Percentiles rank a stretch among this genome's conserved stretches.
Evolutionary conservation across 1,284 basidiomycete species (phyloP).

Genomic region (Blastosporella zonata): DNA sequence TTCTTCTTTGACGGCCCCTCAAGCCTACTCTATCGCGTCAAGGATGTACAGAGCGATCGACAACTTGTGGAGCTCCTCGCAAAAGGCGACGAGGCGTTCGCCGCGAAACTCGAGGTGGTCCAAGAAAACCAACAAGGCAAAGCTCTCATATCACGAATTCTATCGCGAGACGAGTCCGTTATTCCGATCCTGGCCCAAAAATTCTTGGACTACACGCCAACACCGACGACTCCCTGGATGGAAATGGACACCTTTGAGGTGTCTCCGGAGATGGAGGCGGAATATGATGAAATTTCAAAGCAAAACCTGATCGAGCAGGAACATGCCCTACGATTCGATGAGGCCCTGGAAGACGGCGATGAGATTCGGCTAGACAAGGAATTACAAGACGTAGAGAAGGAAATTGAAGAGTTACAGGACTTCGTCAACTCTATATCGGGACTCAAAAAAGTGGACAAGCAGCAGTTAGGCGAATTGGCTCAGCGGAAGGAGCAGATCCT

Average conservation of each 20-base stretch:
- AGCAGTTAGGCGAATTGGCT: background rate
- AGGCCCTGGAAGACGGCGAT: constrained; percentile 1
- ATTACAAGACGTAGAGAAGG: constrained; percentile 2
- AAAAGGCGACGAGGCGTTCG: constrained; percentile 15
- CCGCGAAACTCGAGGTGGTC: constrained; percentile 17
- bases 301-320: constrained; percentile 7
- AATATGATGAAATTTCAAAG: constrained; percentile 9
- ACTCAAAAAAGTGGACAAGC: background rate
- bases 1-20: constrained; percentile 20
- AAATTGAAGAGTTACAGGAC: background rate
- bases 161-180: constrained; percentile 30
- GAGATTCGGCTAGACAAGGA: constrained; percentile 7
- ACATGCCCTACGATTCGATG: background rate
- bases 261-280: background rate
- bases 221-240: constrained; percentile 21
- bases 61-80: constrained; percentile 20
- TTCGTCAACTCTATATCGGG: background rate
- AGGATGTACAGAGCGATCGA: constrained; percentile 18
- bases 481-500: background rate
- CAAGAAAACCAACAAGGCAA: constrained; percentile 26
- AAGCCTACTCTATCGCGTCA: constrained; percentile 19
- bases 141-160: constrained; percentile 24
- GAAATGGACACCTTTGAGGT: constrained; percentile 18
- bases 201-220: constrained; percentile 30
- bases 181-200: constrained; percentile 29